These are phyloP conservation scores for Paecilomyces variotii DNA, from an alignment of 2,329 filamentous ascomycete genomes.

Conservation along the genomic window DNA sequence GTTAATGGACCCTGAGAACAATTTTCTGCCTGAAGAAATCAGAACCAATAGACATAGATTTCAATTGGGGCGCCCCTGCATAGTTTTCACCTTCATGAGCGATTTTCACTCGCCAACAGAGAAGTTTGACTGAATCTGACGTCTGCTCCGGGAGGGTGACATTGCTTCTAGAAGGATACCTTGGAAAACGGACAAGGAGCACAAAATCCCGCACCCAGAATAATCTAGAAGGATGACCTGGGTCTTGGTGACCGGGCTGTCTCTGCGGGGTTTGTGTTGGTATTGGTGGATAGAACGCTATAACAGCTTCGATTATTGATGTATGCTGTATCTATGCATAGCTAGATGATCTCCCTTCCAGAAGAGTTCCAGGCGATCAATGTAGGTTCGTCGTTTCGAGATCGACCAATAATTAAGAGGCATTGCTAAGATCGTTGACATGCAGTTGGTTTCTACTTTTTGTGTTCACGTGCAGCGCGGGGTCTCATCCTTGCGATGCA, in stretches of 20 bases:
- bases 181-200: not conserved
- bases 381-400: not conserved
- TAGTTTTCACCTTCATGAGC: not conserved
- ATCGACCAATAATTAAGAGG: not conserved
- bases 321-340: not conserved
- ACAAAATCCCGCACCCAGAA: not conserved
- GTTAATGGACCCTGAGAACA: not conserved
- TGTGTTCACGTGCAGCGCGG: not conserved
- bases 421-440: no score
- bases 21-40: not conserved
- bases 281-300: not conserved
- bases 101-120: not conserved
- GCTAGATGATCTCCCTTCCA: not conserved
- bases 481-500: not conserved
- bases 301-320: not conserved
- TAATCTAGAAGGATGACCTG: not conserved
- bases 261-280: not conserved
- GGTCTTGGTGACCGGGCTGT: not conserved
- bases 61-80: not conserved
- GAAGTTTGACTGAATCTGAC: not conserved
- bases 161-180: not conserved
- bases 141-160: not conserved
- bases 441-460: not conserved
- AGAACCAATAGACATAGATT: not conserved
- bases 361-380: not conserved